Evolutionary conservation across 1,284 basidiomycete genomes (phyloP), one percentile per base, ranked within the genome.

Genomic region (Apiotrichum porosum): DNA sequence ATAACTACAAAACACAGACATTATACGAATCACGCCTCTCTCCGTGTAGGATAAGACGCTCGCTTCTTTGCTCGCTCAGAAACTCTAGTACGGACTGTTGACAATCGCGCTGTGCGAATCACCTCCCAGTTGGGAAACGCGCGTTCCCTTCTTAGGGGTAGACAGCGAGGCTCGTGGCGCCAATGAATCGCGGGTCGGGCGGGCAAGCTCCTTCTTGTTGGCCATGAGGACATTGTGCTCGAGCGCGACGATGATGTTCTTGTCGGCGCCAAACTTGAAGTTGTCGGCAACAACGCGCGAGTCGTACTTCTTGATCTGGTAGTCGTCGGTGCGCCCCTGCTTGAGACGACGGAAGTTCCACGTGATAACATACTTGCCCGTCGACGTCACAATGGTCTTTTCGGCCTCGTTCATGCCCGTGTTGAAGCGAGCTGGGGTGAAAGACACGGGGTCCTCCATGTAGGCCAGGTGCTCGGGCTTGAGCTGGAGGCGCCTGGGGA

Each of bases 321-420:
- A 97, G 68, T 86, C 86, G 71, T 93, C 88, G 36, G 86, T 78
- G 43, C 83, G 81, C 47, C 93, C 93, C 71, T 86, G 85, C 80
- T 94, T 97, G 61, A 97, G 88, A 61, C 92, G 89, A 38, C 80
- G 82, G 72, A 98, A 94, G 80, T 97, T 92, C 93, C 90, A 94
- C 6, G 86, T 90, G 60, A 97, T 81, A 56, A 98, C 87, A 65
- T 85, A 98, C 60, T 86, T 83, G n/a, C 94, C 95, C 0, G 88
- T 94, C 9, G 90, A 91, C 0, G 95, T 98, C 46, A 98, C 86
- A 57, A 98, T 98, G 6, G 89, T 89, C 66, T 90, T 94, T 76
- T 98, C 94, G 44, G 85, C 82, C 60, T 86, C 82, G 18, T 84
- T 86, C 64, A 86, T 79, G 15, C 88, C 90, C 53, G 85, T 84